phyloP scores from a whole-genome alignment of 495 filamentous ascomycete genomes.

The Talaromyces liani region DNA sequence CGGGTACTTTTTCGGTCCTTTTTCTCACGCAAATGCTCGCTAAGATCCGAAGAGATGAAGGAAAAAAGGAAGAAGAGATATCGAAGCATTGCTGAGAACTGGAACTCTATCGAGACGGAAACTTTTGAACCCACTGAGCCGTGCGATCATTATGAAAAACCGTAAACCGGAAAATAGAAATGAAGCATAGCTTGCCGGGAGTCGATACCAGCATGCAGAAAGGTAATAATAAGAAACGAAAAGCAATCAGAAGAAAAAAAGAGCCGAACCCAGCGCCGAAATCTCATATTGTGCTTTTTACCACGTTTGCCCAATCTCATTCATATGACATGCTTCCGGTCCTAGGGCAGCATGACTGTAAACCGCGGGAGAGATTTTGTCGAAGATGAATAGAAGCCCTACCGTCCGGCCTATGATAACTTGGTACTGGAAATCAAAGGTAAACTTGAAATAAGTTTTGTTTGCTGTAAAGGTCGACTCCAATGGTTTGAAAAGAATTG shows the following conservation, averaged over 20 bases:
- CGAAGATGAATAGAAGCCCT: neutral
- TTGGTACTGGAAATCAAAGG: neutral
- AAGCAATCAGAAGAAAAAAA: neutral
- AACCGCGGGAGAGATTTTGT: neutral
- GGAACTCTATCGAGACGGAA: conserved; percentile 4
- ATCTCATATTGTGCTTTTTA: neutral
- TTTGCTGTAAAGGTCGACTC: neutral
- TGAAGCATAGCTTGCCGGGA: neutral
- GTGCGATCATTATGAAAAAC: neutral
- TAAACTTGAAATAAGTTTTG: neutral
- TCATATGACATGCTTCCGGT: neutral
- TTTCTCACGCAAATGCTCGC: neutral
- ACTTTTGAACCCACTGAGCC: conserved; percentile 6
- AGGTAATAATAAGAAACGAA: neutral
- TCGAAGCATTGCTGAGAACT: conserved; percentile 3
- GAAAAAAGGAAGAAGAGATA: neutral
- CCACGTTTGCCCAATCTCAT: neutral
- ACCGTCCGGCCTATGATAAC: neutral
- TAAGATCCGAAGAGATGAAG: neutral
- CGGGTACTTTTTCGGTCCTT: conserved; percentile 5
- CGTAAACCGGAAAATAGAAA: neutral
- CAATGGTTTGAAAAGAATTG: neutral
- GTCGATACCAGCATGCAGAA: neutral
- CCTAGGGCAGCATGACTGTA: neutral
- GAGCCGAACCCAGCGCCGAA: neutral